Percentiles rank a stretch among this genome's conserved stretches.
Conservation (phyloP, 169 alveolate genomes). For the Theileria parva region DNA sequence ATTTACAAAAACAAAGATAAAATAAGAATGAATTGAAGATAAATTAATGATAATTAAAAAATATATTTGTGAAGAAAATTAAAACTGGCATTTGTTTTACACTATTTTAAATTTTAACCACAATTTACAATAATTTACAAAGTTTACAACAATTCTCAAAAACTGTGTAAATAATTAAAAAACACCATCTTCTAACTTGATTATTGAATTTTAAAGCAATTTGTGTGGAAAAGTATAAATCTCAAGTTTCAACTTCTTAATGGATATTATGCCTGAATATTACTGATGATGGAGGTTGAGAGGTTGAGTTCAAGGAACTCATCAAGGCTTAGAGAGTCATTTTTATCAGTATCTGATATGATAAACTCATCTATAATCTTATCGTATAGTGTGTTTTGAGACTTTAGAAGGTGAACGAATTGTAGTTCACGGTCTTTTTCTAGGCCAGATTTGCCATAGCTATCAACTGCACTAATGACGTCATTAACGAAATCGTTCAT, state of each 20-base stretch:
- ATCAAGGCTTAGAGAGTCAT: conserved; percentile 16
- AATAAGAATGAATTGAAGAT: no score
- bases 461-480: conserved; percentile 10
- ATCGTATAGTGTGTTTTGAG: conserved; percentile 22
- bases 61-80: not conserved
- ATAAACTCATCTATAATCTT: conserved; percentile 21
- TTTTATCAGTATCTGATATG: conserved; percentile 19
- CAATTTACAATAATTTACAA: not conserved
- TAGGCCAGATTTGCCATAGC: not conserved
- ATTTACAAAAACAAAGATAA: not conserved
- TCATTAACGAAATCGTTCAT: conserved; percentile 9
- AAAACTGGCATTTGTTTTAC: conserved; percentile 3
- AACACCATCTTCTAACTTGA: not conserved
- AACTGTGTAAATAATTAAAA: no score
- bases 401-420: conserved; percentile 10
- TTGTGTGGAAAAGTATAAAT: not conserved
- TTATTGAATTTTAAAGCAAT: not conserved
- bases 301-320: conserved; percentile 18
- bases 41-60: not conserved
- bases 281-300: conserved; percentile 2
- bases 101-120: not conserved
- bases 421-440: not conserved
- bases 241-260: not conserved
- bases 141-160: not conserved
- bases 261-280: conserved; percentile 3